Evolutionary conservation across 371 early-diverging fungal species (phyloP).

Genomic region (Phascolomyces articulosus): DNA sequence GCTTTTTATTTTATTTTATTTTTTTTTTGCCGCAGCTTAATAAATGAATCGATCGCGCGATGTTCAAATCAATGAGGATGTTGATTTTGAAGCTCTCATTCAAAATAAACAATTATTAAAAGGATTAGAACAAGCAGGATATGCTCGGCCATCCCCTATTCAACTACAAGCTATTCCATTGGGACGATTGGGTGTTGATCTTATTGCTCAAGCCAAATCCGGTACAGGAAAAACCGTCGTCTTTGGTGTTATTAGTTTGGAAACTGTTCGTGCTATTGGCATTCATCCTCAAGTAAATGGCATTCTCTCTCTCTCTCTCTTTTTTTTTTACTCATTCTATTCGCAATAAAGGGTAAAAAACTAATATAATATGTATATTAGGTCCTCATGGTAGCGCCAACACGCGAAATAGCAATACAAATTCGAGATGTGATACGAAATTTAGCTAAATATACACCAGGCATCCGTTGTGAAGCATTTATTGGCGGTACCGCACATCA

Average conservation of each 20-base stretch:
- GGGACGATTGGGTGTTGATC: conserved; percentile 79
- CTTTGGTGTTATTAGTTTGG: conserved; percentile 90
- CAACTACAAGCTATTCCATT: conserved; percentile 88
- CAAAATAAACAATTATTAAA: conserved; percentile 50
- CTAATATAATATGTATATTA: conserved; percentile 31
- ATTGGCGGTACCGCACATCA: conserved; percentile 85
- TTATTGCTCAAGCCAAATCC: conserved; percentile 93
- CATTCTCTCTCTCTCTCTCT: neutral
- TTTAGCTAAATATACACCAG: conserved; percentile 52
- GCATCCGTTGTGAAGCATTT: conserved; percentile 73
- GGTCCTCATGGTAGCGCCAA: conserved; percentile 88
- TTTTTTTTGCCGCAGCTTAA: neutral
- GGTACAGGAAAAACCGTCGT: conserved; percentile 98
- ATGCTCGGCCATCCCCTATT: conserved; percentile 80
- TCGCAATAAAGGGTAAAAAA: too few relatives aligned
- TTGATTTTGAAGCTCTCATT: conserved; percentile 59
- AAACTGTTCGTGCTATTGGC: conserved; percentile 59
- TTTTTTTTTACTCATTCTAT: too few relatives aligned
- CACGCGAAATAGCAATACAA: conserved; percentile 93
- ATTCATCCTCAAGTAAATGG: conserved; percentile 32
- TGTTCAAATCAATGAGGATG: conserved; percentile 62
- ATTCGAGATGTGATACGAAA: conserved; percentile 75
- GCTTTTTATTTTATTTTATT: too few relatives aligned
- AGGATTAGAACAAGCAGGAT: conserved; percentile 59
- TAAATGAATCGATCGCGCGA: conserved; percentile 47